Conservation (phyloP, 1,139 yeast genomes). For the Pichia sp. region DNA sequence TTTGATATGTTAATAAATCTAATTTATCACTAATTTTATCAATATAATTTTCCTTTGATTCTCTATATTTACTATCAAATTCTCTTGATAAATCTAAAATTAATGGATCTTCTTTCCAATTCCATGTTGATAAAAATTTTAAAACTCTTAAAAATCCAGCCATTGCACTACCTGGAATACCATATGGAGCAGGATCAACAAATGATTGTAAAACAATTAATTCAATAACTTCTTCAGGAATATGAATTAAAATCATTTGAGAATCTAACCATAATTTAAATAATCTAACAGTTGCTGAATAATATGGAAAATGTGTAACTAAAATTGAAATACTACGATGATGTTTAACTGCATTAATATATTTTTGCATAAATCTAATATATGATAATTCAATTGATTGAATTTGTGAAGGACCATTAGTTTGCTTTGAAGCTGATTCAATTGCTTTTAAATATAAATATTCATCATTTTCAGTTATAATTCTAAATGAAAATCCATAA, state of each 20-base stretch:
- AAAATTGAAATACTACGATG: conserved; percentile 69
- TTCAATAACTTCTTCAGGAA: conserved; percentile 75
- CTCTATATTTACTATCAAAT: conserved; percentile 15
- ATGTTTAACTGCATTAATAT: conserved; percentile 70
- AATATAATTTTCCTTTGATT: conserved; percentile 33
- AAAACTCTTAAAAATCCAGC: conserved; percentile 76
- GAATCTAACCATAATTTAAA: conserved; percentile 85
- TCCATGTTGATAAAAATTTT: conserved; percentile 74
- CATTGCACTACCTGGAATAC: conserved; percentile 70
- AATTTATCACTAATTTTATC: conserved; percentile 55
- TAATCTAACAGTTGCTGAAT: conserved; percentile 73
- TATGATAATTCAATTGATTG: conserved; percentile 56
- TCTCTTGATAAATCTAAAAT: conserved; percentile 65
- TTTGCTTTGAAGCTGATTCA: conserved; percentile 36
- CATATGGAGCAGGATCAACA: conserved; percentile 79
- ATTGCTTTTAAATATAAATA: conserved; percentile 64
- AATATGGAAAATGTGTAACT: conserved; percentile 67
- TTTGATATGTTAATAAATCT: conserved; percentile 55
- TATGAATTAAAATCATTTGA: conserved; percentile 58
- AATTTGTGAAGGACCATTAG: conserved; percentile 44
- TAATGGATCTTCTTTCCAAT: conserved; percentile 86
- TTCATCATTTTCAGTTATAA: conserved; percentile 79
- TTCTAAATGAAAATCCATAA: conserved; percentile 68
- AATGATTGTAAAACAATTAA: conserved; percentile 77
- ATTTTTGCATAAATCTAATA: conserved; percentile 59